Evolutionary conservation across 2,329 filamentous ascomycete genomes (phyloP).

Genomic region (Cordyceps cateniannulata): DNA sequence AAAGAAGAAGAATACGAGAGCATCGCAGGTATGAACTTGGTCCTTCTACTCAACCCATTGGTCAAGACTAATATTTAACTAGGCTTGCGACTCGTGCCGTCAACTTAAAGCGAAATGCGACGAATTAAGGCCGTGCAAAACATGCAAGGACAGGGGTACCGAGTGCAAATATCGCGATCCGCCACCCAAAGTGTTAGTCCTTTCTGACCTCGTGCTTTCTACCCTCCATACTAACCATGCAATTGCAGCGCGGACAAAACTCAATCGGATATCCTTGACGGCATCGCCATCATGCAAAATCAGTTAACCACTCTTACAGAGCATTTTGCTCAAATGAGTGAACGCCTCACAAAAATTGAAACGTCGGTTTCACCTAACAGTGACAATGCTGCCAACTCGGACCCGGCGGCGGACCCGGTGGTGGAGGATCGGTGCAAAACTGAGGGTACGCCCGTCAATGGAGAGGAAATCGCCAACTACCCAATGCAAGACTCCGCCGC

Average conservation of each 20-base stretch:
- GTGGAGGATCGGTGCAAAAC: conserved; percentile 15
- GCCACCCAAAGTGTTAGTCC: conserved; percentile 77
- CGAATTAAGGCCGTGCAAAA: conserved; percentile 76
- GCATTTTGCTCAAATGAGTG: conserved; percentile 33
- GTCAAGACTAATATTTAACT: neutral
- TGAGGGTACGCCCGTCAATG: conserved; percentile 23
- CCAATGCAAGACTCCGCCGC: conserved; percentile 8
- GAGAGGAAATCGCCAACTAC: conserved; percentile 18
- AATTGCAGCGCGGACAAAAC: conserved; percentile 51
- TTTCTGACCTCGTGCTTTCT: neutral
- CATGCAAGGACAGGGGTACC: conserved; percentile 79
- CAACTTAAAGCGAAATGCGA: conserved; percentile 88
- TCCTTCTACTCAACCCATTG: neutral
- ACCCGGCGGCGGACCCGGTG: neutral
- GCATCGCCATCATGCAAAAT: conserved; percentile 36
- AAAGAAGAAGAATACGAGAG: conserved; percentile 59
- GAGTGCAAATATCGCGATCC: conserved; percentile 87
- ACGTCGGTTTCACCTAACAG: conserved; percentile 13
- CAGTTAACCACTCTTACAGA: conserved; percentile 30
- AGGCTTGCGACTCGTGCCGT: conserved; percentile 90
- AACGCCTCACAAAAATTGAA: conserved; percentile 30
- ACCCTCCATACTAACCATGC: conserved; percentile 11
- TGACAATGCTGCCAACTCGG: neutral
- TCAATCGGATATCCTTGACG: conserved; percentile 53
- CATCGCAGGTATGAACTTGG: conserved; percentile 47